A percentile compares a stretch with the other conserved stretches of the same genome.
Conservation (phyloP, 768 basidiomycete genomes). For the Boletus insuetus region DNA sequence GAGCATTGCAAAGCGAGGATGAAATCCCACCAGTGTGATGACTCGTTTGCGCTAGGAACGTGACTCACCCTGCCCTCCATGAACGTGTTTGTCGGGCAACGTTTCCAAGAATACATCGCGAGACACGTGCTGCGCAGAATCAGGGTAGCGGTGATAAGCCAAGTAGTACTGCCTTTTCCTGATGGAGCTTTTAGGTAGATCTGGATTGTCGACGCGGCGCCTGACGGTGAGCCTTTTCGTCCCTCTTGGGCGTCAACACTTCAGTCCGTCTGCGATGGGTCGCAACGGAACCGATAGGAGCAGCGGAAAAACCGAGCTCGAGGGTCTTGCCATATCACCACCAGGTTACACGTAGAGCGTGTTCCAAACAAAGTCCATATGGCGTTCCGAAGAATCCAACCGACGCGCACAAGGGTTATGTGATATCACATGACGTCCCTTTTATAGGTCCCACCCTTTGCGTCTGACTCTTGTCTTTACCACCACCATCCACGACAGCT, state of each 20-base stretch:
- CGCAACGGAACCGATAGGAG: neutral
- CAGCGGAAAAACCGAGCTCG: too few relatives aligned
- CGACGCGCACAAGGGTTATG: neutral
- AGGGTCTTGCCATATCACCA: too few relatives aligned
- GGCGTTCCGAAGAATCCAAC: too few relatives aligned
- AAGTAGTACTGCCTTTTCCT: too few relatives aligned
- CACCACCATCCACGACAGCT: conserved; percentile 11
- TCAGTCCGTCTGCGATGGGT: too few relatives aligned
- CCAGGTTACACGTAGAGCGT: too few relatives aligned
- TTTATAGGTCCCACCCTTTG: conserved; percentile 2
- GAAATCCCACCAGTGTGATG: neutral
- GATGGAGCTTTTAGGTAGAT: neutral
- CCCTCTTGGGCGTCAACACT: too few relatives aligned
- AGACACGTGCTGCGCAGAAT: neutral
- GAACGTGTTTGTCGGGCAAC: too few relatives aligned
- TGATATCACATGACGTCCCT: conserved; percentile 1
- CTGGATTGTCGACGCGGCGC: too few relatives aligned
- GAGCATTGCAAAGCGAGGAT: neutral
- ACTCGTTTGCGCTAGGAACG: neutral
- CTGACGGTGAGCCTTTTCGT: too few relatives aligned
- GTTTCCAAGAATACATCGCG: neutral
- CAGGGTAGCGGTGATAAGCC: neutral
- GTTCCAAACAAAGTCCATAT: too few relatives aligned
- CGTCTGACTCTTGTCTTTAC: neutral
- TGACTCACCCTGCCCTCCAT: neutral